Conservation (phyloP, 805 yeast genomes). For the Wickerhamiella hasegawae region DNA sequence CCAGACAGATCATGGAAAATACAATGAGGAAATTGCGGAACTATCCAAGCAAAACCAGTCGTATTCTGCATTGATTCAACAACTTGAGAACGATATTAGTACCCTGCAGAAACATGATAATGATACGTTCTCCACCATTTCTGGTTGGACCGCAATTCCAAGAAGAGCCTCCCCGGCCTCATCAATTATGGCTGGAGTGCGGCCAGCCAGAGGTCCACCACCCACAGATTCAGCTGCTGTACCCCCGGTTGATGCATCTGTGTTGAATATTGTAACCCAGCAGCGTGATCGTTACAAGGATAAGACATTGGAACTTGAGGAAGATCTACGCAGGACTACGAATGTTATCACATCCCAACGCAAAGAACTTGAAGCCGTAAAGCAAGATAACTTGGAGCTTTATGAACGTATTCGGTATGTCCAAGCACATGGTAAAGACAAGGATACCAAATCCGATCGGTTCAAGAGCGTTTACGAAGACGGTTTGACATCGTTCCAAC, state of each 20-base stretch:
- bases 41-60: conserved; percentile 26
- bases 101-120: conserved; percentile 9
- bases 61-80: conserved; percentile 41
- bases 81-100: conserved; percentile 58
- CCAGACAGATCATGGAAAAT: conserved; percentile 31
- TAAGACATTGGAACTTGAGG: conserved; percentile 72
- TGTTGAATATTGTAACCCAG: conserved; percentile 77
- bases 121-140: conserved; percentile 20
- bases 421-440: conserved; percentile 19
- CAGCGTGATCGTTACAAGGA: conserved; percentile 87
- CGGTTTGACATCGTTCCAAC: conserved; percentile 68
- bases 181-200: conserved; percentile 3
- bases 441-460: conserved; percentile 35
- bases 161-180: conserved; percentile 28
- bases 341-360: conserved; percentile 41
- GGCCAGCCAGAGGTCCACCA: conserved; percentile 1
- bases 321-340: conserved; percentile 49
- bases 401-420: conserved; percentile 44
- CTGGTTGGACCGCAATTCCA: conserved; percentile 22
- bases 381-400: conserved; percentile 59
- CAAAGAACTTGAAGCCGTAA: conserved; percentile 45
- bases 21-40: conserved; percentile 21
- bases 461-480: conserved; percentile 48
- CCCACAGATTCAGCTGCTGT: conserved; percentile 3
- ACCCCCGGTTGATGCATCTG: conserved; percentile 13